Conservation (phyloP, 2,329 filamentous ascomycete genomes). For the Aspergillus sojae region DNA sequence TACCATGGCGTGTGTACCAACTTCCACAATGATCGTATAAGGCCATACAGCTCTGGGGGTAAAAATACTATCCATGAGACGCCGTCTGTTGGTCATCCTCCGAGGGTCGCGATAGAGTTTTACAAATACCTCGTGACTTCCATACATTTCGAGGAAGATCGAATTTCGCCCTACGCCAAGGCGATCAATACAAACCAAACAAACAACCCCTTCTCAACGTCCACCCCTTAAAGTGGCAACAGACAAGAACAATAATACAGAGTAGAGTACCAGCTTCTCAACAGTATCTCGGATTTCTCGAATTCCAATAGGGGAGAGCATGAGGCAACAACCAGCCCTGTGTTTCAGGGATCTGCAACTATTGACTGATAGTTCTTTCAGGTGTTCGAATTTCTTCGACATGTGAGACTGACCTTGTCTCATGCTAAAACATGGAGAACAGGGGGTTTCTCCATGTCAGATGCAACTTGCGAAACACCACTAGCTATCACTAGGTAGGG, state of each 20-base stretch:
- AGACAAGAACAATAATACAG: background rate
- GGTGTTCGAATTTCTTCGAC: background rate
- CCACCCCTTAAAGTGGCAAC: background rate
- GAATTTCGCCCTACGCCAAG: background rate
- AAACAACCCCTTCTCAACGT: background rate
- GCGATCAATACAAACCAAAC: background rate
- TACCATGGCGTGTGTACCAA: background rate
- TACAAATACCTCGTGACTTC: background rate
- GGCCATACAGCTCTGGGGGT: background rate
- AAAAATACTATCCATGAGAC: background rate
- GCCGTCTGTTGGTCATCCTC: background rate
- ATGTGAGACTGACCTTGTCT: conserved; percentile 1
- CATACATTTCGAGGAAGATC: background rate
- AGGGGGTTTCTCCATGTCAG: background rate
- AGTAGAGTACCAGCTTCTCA: background rate
- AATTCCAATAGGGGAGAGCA: background rate
- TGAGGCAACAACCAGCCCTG: background rate
- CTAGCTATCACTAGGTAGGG: background rate
- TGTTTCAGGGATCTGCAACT: background rate
- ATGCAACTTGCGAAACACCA: background rate
- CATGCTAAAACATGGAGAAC: conserved; percentile 2
- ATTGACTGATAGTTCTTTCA: background rate
- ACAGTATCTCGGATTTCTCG: background rate
- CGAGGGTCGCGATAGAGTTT: background rate
- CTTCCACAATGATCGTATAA: background rate